Percentiles rank a stretch among this genome's conserved stretches.
Conservation (phyloP, 768 basidiomycete genomes). For the Asterophora lycoperdoides region DNA sequence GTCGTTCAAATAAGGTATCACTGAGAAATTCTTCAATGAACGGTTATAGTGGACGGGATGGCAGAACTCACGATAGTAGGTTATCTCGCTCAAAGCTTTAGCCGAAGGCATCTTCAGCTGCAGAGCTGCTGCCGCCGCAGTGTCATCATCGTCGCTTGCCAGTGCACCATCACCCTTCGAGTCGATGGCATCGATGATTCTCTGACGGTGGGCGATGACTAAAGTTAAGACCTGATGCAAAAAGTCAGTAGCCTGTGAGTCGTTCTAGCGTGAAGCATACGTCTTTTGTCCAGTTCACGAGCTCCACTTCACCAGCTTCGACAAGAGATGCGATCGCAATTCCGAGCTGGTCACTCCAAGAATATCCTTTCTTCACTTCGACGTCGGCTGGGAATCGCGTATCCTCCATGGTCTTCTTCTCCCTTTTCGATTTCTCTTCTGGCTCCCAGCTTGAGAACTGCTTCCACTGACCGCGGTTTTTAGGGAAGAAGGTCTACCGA, state of each 20-base stretch:
- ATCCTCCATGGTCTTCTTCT: conserved; percentile 37
- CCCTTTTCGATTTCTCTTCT: conserved; percentile 35
- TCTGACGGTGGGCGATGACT: conserved; percentile 55
- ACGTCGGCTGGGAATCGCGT: conserved; percentile 60
- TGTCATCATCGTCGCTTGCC: conserved; percentile 28
- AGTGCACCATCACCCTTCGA: conserved; percentile 30
- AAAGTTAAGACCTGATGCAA: conserved; percentile 51
- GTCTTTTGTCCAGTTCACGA: conserved; percentile 79
- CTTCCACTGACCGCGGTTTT: conserved; percentile 85
- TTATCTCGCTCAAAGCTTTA: conserved; percentile 65
- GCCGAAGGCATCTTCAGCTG: conserved; percentile 50
- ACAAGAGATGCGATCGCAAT: conserved; percentile 75
- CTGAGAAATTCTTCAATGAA: conserved; percentile 31
- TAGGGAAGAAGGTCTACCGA: conserved; percentile 79
- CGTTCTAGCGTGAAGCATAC: conserved; percentile 42
- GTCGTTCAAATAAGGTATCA: conserved; percentile 70
- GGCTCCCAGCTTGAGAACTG: conserved; percentile 77
- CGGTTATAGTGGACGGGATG: background rate
- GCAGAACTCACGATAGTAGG: conserved; percentile 63
- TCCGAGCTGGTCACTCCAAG: conserved; percentile 86
- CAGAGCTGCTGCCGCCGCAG: conserved; percentile 12
- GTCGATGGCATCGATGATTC: conserved; percentile 55
- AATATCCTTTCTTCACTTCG: conserved; percentile 80
- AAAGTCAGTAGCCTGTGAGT: background rate
- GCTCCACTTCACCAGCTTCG: conserved; percentile 55